A percentile compares a stretch with the other conserved stretches of the same genome.
phyloP scores from a whole-genome alignment of 129 eudicot genomes.

The Flaveria linearis region DNA sequence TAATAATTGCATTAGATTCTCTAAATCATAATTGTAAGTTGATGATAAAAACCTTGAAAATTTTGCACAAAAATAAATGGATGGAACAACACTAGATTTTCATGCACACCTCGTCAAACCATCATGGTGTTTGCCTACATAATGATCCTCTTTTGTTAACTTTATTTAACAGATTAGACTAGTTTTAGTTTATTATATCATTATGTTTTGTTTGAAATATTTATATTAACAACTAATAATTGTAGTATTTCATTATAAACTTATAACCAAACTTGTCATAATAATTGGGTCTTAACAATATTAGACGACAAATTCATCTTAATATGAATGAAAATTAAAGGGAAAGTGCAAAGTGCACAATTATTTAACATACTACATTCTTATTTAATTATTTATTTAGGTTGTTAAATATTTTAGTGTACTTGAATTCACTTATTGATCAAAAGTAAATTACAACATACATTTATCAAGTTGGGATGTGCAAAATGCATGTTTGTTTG shows the following conservation, averaged over 20 bases:
- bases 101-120: conserved; percentile 21
- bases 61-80: conserved; percentile 31
- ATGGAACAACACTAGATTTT: conserved; percentile 21
- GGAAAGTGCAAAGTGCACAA: neutral
- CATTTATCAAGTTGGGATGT: too few relatives aligned
- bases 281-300: neutral
- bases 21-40: conserved; percentile 20
- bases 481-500: too few relatives aligned
- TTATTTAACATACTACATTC: neutral
- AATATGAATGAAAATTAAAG: neutral
- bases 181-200: neutral
- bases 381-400: too few relatives aligned
- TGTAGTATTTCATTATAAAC: neutral
- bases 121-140: conserved; percentile 33
- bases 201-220: neutral
- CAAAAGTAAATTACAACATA: too few relatives aligned
- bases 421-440: too few relatives aligned
- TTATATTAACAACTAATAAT: neutral
- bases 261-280: neutral
- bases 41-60: conserved; percentile 31
- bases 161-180: neutral
- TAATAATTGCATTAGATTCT: conserved; percentile 4
- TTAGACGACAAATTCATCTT: neutral
- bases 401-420: too few relatives aligned
- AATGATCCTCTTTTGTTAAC: neutral